Evolutionary conservation across 306 rosid genomes (phyloP).

Genomic region (Alnus glutinosa): DNA sequence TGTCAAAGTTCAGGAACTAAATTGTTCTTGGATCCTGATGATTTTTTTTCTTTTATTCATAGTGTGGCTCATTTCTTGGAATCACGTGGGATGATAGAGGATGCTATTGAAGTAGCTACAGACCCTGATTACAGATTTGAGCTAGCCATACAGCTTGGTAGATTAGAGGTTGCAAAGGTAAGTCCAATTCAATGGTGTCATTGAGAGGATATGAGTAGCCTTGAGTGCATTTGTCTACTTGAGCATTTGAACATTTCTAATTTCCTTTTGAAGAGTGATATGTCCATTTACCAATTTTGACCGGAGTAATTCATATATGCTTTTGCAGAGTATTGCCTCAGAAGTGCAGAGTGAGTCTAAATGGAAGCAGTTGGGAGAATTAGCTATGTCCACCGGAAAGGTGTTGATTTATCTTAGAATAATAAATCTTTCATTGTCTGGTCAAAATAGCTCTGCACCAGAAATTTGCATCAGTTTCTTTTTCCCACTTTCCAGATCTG

Average conservation of each 20-base stretch:
- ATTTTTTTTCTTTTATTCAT: constrained; percentile 23
- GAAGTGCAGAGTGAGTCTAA: constrained; percentile 88
- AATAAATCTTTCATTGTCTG: not conserved
- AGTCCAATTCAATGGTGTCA: constrained; percentile 21
- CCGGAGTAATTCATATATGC: constrained; percentile 20
- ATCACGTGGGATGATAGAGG: constrained; percentile 98
- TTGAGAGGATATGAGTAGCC: constrained; percentile 17
- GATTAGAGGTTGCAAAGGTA: constrained; percentile 94
- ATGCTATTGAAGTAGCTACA: constrained; percentile 95
- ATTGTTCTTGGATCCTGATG: constrained; percentile 30
- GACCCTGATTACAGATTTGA: constrained; percentile 97
- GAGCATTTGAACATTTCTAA: constrained; percentile 8
- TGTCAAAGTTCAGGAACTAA: not conserved
- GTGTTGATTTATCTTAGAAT: constrained; percentile 36
- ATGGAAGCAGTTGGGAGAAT: constrained; percentile 99
- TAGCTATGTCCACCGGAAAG: constrained; percentile 96
- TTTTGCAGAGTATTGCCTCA: constrained; percentile 72
- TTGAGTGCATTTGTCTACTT: constrained; percentile 15
- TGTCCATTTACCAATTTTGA: constrained; percentile 16
- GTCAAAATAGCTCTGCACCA: not conserved
- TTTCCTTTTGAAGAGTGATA: constrained; percentile 14
- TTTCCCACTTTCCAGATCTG: not conserved
- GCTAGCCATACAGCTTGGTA: constrained; percentile 92
- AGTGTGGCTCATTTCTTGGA: constrained; percentile 99
- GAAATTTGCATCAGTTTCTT: not conserved